Conservation (phyloP, 2,329 filamentous ascomycete species). For the Fusarium algeriense region DNA sequence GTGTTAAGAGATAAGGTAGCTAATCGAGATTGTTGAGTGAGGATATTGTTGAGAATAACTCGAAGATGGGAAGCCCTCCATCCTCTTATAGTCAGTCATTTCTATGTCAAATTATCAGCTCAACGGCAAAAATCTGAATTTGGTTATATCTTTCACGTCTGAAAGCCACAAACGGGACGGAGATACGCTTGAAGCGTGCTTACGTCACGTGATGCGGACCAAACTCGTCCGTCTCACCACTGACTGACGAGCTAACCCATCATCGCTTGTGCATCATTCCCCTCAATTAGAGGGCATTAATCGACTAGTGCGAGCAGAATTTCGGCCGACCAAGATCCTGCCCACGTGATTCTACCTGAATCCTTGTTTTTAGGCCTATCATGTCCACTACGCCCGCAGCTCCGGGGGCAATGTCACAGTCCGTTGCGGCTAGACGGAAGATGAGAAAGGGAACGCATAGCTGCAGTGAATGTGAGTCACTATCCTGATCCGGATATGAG, state of each 20-base stretch:
- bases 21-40: not conserved
- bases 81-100: not conserved
- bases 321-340: rapidly evolving
- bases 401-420: not conserved
- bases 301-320: rapidly evolving
- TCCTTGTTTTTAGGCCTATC: not conserved
- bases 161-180: not conserved
- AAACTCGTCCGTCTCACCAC: not conserved
- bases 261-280: not conserved
- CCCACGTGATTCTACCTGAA: not conserved
- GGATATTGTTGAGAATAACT: not conserved
- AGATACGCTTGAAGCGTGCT: not conserved
- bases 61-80: not conserved
- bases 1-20: not conserved
- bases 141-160: not conserved
- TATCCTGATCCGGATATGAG: rapidly evolving
- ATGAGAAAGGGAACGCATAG: not conserved
- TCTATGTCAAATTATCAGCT: not conserved
- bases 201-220: not conserved
- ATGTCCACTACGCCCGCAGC: not conserved
- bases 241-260: not conserved
- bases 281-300: rapidly evolving
- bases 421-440: not conserved
- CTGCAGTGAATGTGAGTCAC: not conserved
- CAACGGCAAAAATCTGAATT: not conserved